Conservation (phyloP, 148 eudicot genomes). For the Cornus suecica region DNA sequence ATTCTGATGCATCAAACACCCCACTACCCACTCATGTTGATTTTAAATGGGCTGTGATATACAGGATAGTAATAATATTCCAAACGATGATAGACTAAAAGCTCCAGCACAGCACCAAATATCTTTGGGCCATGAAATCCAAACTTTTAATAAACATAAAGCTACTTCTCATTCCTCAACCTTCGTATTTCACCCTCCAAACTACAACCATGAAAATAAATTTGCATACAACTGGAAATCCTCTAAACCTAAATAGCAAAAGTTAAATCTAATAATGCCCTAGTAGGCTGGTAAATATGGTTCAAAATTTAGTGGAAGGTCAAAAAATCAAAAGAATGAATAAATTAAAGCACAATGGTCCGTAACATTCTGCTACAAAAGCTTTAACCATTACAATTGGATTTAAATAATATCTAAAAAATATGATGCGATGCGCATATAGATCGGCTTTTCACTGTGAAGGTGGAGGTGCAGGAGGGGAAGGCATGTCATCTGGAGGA, state of each 20-base stretch:
- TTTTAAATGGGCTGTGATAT: too few relatives aligned
- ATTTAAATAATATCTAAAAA: not conserved
- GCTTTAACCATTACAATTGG: conserved; percentile 13
- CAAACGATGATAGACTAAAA: too few relatives aligned
- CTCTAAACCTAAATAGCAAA: not conserved
- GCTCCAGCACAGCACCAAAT: too few relatives aligned
- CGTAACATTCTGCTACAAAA: conserved; percentile 13
- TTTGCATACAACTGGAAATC: not conserved
- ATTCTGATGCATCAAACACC: too few relatives aligned
- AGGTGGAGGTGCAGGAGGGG: conserved; percentile 28
- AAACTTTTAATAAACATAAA: too few relatives aligned
- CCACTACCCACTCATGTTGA: too few relatives aligned
- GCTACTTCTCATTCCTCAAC: too few relatives aligned
- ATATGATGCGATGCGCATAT: not conserved
- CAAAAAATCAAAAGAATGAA: conserved; percentile 12
- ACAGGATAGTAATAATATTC: too few relatives aligned
- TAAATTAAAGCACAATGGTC: conserved; percentile 7
- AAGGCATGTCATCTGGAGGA: conserved; percentile 34
- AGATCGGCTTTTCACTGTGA: conserved; percentile 11
- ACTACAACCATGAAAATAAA: not conserved
- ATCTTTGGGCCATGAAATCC: too few relatives aligned
- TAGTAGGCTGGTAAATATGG: not conserved
- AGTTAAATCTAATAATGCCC: not conserved
- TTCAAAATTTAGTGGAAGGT: not conserved
- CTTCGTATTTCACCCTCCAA: too few relatives aligned